Evolutionary conservation across 495 filamentous ascomycete genomes (phyloP), one percentile per base, ranked within the genome.

Genomic region (Neurospora tetraspora): DNA sequence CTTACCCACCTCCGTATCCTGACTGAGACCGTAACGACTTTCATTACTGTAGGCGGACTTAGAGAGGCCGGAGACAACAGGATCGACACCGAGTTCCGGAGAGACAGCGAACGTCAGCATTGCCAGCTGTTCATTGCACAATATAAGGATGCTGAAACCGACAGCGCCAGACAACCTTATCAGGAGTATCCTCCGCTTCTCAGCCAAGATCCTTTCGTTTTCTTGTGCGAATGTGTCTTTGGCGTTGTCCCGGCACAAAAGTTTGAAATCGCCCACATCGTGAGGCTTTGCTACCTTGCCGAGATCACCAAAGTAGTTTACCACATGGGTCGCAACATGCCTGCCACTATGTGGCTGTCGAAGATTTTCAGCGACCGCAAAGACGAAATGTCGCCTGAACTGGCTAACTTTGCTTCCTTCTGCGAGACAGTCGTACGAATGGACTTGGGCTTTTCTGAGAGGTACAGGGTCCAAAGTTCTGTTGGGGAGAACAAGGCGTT

Each of bases 1-100:
- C 80, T 99, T 47, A 94, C 93, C 0, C 94, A 97, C 78, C 85
- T 99, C n/a, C 92, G 94, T 71, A 90, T 99, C 27, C 83, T 97
- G 70, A 90, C 93, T 3, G 96, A 98, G 82, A 97, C 94, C 12
- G 90, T 93, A 12, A 87, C 91, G 18, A 93, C 94, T 2, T 98
- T 94, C 79, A 89, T 93, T 59, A 88, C 93, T 8, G 86, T 97
- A 73, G 93, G 93, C 3, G 89, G 89, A 16, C 81, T 93, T 37
- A 85, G 88, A 39, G 85, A 86, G 34, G 78, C 79, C 2, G 88
- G 88, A 0, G 80, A 86, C 1, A 92, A 91, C 78, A 87, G 80
- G 53, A 88, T 91, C 20, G 85, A 88, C 39, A 82, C 82, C 36
- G 93, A 97, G 77, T 93, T 92, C 77, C 85, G 88, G 39, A 83